Percentiles rank a stretch among this genome's conserved stretches.
These are phyloP conservation scores for Phytopythium boreale DNA, from an alignment of 352 stramenopile species.

Conservation along the genomic window DNA sequence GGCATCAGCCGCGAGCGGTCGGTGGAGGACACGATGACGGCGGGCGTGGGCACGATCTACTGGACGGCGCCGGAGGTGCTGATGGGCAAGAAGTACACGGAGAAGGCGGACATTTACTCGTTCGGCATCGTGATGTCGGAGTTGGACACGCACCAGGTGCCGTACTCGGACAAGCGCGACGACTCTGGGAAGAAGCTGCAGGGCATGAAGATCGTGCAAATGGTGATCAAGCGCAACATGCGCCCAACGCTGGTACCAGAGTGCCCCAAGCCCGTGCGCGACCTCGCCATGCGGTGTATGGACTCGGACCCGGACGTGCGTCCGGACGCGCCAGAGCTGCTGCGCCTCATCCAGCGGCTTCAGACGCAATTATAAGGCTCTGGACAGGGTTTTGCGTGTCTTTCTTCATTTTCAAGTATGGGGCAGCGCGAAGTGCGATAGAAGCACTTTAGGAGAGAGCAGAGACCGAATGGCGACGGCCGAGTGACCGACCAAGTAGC, in stretches of 20 bases:
- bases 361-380: conserved; percentile 48
- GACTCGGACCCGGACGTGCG: conserved; percentile 63
- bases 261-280: conserved; percentile 53
- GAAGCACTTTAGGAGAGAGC: background rate
- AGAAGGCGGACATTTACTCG: too few species aligned
- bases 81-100: conserved; percentile 81
- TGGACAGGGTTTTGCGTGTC: background rate
- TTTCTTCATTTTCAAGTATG: background rate
- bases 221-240: conserved; percentile 69
- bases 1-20: conserved; percentile 76
- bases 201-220: conserved; percentile 83
- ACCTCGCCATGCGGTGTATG: conserved; percentile 63
- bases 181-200: conserved; percentile 70
- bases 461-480: background rate
- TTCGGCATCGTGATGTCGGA: conserved; percentile 86
- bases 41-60: conserved; percentile 79
- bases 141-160: conserved; percentile 72
- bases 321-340: conserved; percentile 65
- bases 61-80: conserved; percentile 82
- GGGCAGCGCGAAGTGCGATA: conserved; percentile 2
- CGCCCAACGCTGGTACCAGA: conserved; percentile 56
- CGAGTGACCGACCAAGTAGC: background rate
- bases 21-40: conserved; percentile 80
- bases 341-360: conserved; percentile 62
- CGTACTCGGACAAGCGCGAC: conserved; percentile 80